phyloP scores from a whole-genome alignment of 139 green algal species.

The Coelastrella sp. region DNA sequence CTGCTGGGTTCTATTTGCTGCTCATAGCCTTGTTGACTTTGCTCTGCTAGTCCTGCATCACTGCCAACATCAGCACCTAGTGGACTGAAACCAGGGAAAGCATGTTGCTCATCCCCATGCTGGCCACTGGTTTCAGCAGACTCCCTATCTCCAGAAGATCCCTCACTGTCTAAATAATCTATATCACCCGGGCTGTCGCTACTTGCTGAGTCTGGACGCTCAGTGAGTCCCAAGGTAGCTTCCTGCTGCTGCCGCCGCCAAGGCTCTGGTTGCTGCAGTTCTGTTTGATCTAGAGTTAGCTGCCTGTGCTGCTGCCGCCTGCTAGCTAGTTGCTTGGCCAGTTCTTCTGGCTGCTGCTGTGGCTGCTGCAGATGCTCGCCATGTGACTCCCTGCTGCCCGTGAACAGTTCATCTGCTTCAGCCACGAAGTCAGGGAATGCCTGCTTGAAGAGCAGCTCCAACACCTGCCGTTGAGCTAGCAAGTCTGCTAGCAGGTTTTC shows the following conservation, averaged over 20 bases:
- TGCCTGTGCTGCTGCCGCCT: background rate
- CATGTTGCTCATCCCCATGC: no score
- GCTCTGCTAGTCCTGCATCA: no score
- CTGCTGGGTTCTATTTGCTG: no score
- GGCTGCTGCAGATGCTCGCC: background rate
- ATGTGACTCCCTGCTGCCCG: background rate
- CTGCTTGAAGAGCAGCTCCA: constrained; percentile 32
- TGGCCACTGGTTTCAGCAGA: no score
- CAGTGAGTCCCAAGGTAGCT: no score
- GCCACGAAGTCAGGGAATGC: constrained; percentile 24
- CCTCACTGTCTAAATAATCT: no score
- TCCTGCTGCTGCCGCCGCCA: background rate
- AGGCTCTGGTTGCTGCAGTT: background rate
- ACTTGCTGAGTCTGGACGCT: no score
- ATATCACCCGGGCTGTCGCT: no score
- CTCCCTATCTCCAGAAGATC: no score
- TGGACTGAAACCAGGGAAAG: no score
- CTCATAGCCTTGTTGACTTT: no score
- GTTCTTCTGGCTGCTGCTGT: background rate
- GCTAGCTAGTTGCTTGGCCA: background rate
- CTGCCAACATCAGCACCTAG: no score
- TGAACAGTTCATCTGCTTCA: background rate
- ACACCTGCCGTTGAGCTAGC: background rate
- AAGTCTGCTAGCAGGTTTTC: constrained; percentile 1
- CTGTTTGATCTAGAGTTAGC: background rate